Conservation (phyloP, 208 protist genomes). For the Leishmania mexicana region DNA sequence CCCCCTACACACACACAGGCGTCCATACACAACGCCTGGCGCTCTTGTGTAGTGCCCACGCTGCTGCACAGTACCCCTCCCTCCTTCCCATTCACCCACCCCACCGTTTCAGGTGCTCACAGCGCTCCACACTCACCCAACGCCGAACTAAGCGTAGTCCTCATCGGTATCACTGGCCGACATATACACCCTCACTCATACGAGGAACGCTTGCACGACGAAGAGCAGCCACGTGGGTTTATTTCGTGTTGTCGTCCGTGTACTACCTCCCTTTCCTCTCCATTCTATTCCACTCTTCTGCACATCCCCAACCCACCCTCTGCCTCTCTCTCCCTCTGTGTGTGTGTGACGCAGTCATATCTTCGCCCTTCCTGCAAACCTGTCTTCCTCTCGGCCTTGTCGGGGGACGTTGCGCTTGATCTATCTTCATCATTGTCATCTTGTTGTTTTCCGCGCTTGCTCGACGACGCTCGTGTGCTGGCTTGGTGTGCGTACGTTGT, state of each 20-base stretch:
- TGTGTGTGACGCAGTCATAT: background rate
- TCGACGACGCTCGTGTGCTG: background rate
- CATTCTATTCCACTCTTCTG: background rate
- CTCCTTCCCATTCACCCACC: too few relatives aligned
- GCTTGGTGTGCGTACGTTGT: background rate
- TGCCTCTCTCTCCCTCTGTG: background rate
- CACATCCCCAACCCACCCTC: background rate
- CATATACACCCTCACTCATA: background rate
- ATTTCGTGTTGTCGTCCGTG: too few relatives aligned
- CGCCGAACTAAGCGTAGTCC: background rate
- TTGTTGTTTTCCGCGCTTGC: background rate
- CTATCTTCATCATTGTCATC: background rate
- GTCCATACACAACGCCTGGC: background rate
- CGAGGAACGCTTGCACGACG: background rate
- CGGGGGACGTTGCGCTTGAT: background rate
- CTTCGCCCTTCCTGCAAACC: background rate
- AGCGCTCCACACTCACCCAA: background rate
- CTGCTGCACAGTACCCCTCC: background rate
- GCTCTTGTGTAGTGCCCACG: background rate
- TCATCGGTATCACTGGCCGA: slow-evolving; percentile 4
- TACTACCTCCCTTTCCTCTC: background rate
- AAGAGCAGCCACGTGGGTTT: background rate
- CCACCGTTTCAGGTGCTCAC: background rate
- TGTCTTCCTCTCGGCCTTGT: background rate
- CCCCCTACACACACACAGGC: background rate